Percentiles rank a stretch among this genome's conserved stretches.
phyloP scores from a whole-genome alignment of 371 early-diverging fungal genomes.

The Actinomucor elegans region DNA sequence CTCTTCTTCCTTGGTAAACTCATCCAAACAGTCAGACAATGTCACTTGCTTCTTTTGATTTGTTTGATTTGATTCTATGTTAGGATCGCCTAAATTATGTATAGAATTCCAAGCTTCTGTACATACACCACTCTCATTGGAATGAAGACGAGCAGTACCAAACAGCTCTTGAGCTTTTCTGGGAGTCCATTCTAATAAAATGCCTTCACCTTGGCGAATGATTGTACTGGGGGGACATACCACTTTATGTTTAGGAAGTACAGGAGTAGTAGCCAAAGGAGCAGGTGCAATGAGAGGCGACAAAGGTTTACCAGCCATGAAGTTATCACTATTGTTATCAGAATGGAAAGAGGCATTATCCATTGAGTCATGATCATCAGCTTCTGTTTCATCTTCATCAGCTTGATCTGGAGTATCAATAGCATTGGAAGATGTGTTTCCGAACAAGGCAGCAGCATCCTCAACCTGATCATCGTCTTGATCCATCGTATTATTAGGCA shows the following conservation, averaged over 20 bases:
- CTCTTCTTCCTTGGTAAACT: conserved; percentile 80
- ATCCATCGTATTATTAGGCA: not conserved
- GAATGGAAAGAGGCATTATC: conserved; percentile 4
- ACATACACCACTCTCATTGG: conserved; percentile 9
- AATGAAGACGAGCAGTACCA: conserved; percentile 14
- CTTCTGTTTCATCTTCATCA: not conserved
- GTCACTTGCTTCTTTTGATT: conserved; percentile 46
- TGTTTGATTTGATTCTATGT: conserved; percentile 1
- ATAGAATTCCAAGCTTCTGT: conserved; percentile 30
- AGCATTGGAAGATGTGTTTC: not conserved
- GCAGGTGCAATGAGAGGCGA: not conserved
- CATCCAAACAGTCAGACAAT: conserved; percentile 74
- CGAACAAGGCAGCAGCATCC: conserved; percentile 13
- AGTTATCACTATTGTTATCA: conserved; percentile 8
- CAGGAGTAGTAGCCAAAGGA: not conserved
- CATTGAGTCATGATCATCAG: not conserved
- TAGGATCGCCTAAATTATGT: conserved; percentile 25
- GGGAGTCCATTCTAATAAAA: conserved; percentile 25
- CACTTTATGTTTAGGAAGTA: conserved; percentile 16
- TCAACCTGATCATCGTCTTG: conserved; percentile 17
- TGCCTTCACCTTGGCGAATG: conserved; percentile 47
- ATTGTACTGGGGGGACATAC: conserved; percentile 22
- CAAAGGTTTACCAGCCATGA: conserved; percentile 4
- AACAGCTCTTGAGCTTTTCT: conserved; percentile 30
- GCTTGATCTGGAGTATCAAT: not conserved